Evolutionary conservation across 768 basidiomycete species (phyloP).

Genomic region (Daedaleopsis nitida): DNA sequence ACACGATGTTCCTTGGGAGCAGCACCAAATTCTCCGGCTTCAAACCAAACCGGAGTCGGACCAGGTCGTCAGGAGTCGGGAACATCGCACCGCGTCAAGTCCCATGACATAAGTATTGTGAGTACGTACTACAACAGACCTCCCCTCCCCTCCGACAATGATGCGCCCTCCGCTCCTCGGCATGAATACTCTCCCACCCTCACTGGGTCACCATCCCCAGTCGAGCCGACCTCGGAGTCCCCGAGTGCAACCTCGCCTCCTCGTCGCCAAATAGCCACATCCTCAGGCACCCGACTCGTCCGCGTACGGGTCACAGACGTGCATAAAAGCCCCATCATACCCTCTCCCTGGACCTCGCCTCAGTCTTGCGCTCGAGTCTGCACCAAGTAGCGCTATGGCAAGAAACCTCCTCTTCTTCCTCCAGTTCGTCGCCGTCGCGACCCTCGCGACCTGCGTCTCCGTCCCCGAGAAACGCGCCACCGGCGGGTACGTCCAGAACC

Average conservation of each 20-base stretch:
- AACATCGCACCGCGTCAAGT: neutral
- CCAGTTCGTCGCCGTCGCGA: conserved; percentile 16
- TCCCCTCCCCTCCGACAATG: neutral
- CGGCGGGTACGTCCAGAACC: conserved; percentile 54
- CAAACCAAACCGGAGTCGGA: no score
- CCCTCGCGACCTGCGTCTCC: conserved; percentile 14
- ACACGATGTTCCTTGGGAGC: no score
- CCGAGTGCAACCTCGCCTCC: neutral
- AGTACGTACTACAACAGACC: neutral
- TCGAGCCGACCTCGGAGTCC: neutral
- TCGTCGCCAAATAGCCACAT: neutral
- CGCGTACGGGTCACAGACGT: no score
- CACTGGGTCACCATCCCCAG: neutral
- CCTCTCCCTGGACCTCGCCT: neutral
- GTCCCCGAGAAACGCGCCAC: conserved; percentile 34
- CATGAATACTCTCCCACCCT: neutral
- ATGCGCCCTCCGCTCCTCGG: neutral
- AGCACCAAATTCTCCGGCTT: no score
- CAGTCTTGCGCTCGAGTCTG: neutral
- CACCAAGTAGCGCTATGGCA: neutral
- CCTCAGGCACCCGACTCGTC: neutral
- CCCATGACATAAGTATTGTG: neutral
- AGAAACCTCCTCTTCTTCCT: conserved; percentile 5
- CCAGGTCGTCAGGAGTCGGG: no score
- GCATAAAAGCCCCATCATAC: neutral